A percentile compares a stretch with the other conserved stretches of the same genome.
Evolutionary conservation across 2,329 filamentous ascomycete genomes (phyloP).

Genomic region (Falciphora oryzae): DNA sequence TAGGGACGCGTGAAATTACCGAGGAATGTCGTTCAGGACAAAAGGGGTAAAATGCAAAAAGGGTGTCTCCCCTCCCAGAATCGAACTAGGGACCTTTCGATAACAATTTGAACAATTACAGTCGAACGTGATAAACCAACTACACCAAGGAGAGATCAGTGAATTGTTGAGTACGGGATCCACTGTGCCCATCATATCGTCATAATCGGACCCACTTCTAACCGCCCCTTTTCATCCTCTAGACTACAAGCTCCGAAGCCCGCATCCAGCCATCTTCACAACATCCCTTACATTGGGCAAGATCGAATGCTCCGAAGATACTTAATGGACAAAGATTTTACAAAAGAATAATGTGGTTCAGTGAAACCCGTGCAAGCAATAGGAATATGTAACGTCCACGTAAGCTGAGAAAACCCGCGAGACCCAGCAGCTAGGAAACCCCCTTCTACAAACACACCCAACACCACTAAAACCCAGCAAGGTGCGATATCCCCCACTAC

Average conservation of each 20-base stretch:
- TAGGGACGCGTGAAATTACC: too few relatives aligned
- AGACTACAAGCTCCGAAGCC: too few relatives aligned
- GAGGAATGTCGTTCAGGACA: not conserved
- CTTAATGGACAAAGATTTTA: not conserved
- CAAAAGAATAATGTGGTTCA: not conserved
- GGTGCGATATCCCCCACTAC: not conserved
- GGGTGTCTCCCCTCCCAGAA: conserved; percentile 7
- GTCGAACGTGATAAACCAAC: conserved; percentile 8
- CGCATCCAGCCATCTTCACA: not conserved
- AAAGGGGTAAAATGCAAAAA: not conserved
- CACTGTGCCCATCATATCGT: not conserved
- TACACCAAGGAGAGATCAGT: conserved; percentile 5
- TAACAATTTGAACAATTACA: conserved; percentile 7
- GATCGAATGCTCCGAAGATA: not conserved
- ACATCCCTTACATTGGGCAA: not conserved
- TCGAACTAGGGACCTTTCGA: conserved; percentile 9
- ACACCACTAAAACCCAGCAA: too few relatives aligned
- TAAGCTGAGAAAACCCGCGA: not conserved
- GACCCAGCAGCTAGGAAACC: too few relatives aligned
- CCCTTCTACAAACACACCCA: not conserved
- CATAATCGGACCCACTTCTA: too few relatives aligned
- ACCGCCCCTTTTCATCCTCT: not conserved
- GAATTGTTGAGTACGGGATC: not conserved
- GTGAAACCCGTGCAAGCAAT: not conserved
- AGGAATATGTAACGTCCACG: not conserved